Conservation (phyloP, 2,329 filamentous ascomycete species). For the Microascus cirrosus region DNA sequence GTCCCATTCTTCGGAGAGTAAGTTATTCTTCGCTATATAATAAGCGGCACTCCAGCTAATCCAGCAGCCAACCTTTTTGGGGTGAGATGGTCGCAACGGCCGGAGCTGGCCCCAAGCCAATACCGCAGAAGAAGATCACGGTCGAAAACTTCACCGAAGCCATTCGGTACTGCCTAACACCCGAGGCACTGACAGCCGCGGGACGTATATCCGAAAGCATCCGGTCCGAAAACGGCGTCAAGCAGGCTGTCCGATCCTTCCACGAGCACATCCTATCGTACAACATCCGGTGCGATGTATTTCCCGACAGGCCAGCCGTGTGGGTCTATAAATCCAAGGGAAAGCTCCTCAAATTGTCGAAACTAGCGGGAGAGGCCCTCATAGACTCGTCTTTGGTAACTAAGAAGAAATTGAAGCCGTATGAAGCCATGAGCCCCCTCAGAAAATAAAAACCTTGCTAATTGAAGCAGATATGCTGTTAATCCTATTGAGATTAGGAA, state of each 20-base stretch:
- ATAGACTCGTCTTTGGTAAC: conserved; percentile 23
- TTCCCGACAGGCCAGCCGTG: conserved; percentile 56
- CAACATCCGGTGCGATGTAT: conserved; percentile 56
- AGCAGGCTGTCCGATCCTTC: conserved; percentile 55
- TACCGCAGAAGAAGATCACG: conserved; percentile 58
- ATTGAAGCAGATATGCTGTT: background rate
- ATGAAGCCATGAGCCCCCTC: background rate
- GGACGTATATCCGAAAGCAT: conserved; percentile 52
- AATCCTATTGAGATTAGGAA: conserved; percentile 18
- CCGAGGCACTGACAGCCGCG: conserved; percentile 45
- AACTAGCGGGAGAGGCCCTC: background rate
- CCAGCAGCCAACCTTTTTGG: conserved; percentile 62
- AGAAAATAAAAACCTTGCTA: background rate
- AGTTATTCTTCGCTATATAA: background rate
- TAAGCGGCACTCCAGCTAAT: background rate
- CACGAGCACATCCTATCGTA: conserved; percentile 59
- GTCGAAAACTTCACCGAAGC: conserved; percentile 54
- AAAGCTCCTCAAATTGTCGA: conserved; percentile 1
- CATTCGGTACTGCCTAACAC: conserved; percentile 47
- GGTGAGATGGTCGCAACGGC: conserved; percentile 63
- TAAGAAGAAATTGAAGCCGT: background rate
- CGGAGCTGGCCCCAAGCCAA: conserved; percentile 59
- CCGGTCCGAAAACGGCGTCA: conserved; percentile 51
- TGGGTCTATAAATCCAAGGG: conserved; percentile 37
- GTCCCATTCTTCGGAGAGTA: conserved; percentile 75